Base-by-base conservation (phyloP, 1,139 yeast species). In the Blastobotrys ciferrii region DNA sequence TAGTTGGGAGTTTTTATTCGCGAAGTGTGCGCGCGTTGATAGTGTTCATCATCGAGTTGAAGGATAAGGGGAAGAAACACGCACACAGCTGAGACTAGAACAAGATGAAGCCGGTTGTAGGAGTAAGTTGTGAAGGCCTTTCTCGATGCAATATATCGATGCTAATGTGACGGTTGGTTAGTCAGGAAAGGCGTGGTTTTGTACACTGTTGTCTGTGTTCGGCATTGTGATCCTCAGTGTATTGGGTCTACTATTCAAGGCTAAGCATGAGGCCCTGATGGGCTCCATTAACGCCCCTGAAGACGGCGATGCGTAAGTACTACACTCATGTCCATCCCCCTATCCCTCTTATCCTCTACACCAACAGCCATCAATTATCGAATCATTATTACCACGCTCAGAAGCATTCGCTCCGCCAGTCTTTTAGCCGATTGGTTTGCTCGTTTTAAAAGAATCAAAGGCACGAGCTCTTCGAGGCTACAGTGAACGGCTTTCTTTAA, bases 111-210 rank as follows among this genome's bases (percentile, higher is more conserved):
- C 71, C 71, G 47, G 66, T 67, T 42, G 68, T 66, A 46, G 68
- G 69, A 36, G 70, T 66, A 61, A 43, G 70, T 63, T 4, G 18
- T 17, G 20, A 23, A 15, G 2, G 7, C 17, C n/a, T n/a, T n/a
- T n/a, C n/a, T n/a, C n/a, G n/a, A n/a, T n/a, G n/a, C n/a, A n/a
- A n/a, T n/a, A n/a, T n/a, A n/a, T n/a, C 7, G 41, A 12, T 13
- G 13, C 49, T 46, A 49, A 52, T 43, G 18, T 18, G 18, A 15
- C 9, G 31, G 12, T 4, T 6, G 38, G 4, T 42, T 50, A 80
- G 85, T 74, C 92, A 48, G 88, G 84, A 39, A 81, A 85, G 65
- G 98, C 98, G 33, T 92, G 95, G 86, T 88, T 87, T 69, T 92
- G 98, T 68, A 92, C 98, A 47, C 77, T 92, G 43, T 75, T 92